Percentiles rank a stretch among this genome's conserved stretches.
phyloP scores from a whole-genome alignment of 2,329 filamentous ascomycete genomes.

The Emergomyces orientalis region DNA sequence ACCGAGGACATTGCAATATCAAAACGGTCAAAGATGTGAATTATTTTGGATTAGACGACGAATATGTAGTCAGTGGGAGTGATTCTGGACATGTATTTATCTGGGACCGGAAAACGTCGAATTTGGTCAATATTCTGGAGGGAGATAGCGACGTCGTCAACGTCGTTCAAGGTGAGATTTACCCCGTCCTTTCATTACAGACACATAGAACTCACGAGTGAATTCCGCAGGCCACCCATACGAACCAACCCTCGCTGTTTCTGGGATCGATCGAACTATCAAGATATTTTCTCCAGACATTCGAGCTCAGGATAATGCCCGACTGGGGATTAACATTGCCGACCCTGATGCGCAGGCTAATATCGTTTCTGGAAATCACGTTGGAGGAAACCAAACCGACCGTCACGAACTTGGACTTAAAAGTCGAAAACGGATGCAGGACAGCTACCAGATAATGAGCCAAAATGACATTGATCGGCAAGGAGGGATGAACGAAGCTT shows the following conservation, averaged over 20 bases:
- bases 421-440: slow-evolving; percentile 51
- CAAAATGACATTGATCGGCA: slow-evolving; percentile 53
- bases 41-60: slow-evolving; percentile 57
- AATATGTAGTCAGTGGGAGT: slow-evolving; percentile 59
- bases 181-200: background rate
- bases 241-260: slow-evolving; percentile 56
- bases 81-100: slow-evolving; percentile 61
- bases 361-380: slow-evolving; percentile 21
- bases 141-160: slow-evolving; percentile 63
- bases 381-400: slow-evolving; percentile 21
- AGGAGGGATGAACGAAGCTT: slow-evolving; percentile 49
- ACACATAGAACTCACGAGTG: background rate
- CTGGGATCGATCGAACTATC: slow-evolving; percentile 58
- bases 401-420: slow-evolving; percentile 37
- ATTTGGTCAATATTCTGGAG: slow-evolving; percentile 55
- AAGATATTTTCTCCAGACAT: slow-evolving; percentile 58
- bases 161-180: slow-evolving; percentile 49
- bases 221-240: slow-evolving; percentile 49
- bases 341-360: slow-evolving; percentile 37
- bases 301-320: slow-evolving; percentile 48
- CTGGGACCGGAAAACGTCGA: slow-evolving; percentile 54
- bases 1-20: slow-evolving; percentile 57
- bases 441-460: slow-evolving; percentile 52
- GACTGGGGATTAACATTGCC: slow-evolving; percentile 49
- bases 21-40: slow-evolving; percentile 62